Evolutionary conservation across 2,329 filamentous ascomycete species (phyloP).

Genomic region (Monosporascus sp.): DNA sequence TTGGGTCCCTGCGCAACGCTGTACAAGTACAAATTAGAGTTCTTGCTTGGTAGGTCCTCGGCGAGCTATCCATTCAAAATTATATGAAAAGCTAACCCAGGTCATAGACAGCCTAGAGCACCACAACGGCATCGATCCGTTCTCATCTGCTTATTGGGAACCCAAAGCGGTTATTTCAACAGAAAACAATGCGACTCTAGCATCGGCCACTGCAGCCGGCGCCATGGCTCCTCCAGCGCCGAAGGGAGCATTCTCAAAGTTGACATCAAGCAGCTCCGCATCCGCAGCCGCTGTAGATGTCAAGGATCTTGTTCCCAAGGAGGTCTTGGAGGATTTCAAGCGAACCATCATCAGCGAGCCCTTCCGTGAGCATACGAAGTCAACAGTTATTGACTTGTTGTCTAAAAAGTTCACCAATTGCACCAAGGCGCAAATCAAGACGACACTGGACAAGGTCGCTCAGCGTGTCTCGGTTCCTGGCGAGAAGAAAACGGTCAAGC

Average conservation of each 20-base stretch:
- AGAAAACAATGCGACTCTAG: constrained; percentile 5
- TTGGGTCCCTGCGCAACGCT: constrained; percentile 44
- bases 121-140: constrained; percentile 69
- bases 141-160: constrained; percentile 76
- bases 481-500: constrained; percentile 53
- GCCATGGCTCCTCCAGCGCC: constrained; percentile 18
- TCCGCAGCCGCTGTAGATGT: constrained; percentile 8
- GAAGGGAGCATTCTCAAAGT: constrained; percentile 5
- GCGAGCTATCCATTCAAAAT: constrained; percentile 10
- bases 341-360: constrained; percentile 63
- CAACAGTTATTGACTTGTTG: constrained; percentile 68
- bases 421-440: constrained; percentile 64
- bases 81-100: constrained; percentile 12
- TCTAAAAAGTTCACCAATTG: constrained; percentile 70
- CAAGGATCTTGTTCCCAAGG: constrained; percentile 46
- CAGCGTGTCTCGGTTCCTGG: constrained; percentile 40
- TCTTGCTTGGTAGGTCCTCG: constrained; percentile 60
- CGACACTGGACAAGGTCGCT: constrained; percentile 63
- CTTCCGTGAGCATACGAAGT: constrained; percentile 55
- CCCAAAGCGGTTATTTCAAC: constrained; percentile 27
- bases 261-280: constrained; percentile 13
- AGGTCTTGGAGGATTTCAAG: constrained; percentile 63
- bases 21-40: constrained; percentile 65
- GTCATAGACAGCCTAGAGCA: constrained; percentile 40
- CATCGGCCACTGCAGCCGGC: constrained; percentile 4